Base-by-base conservation (phyloP, 2,329 filamentous ascomycete species). In the Clathrospora elynae region DNA sequence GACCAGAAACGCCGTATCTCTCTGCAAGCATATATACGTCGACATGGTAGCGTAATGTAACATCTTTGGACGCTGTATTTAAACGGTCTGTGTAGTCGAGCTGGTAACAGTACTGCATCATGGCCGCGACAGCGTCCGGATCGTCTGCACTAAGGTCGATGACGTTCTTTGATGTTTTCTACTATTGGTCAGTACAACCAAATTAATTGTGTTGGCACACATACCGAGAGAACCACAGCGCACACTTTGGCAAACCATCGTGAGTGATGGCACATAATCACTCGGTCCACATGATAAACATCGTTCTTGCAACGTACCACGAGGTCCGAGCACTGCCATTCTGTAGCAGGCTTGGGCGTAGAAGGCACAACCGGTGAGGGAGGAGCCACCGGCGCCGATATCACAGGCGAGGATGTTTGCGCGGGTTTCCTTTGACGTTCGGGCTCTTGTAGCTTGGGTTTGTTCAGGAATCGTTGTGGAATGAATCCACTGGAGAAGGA, bases 31-130 rank as follows among this genome's bases (percentile, higher is more conserved):
- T 55, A 29, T 59, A 65, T 0, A 64, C 51, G 14, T 64, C 55
- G 14, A 65, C 55, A 22, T 66, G 63, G 19, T 57, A 58, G 23
- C 46, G 46, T 3, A 64, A 44, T 8, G 62, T 53, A 13, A 53
- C 49, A 4, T 57, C 53, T 12, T 55, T 53, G 23, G 61, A 57
- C 16, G 56, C 52, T 10, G 46, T 41, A 8, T 45, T 31, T 13
- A 58, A 42, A 13, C 51, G 56, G 29, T 67, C 62, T 34, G 37
- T 53, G 26, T 67, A 65, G 32, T 66, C 60, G 16, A 66, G 44
- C 16, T 62, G 58, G 26, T 67, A 67, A 35, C 55, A 62, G 33
- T 64, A 67, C 31, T 65, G 61, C 39, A 67, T 59, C 64, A 67
- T 66, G 5, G 63, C 62, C 6, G 64, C 56, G 8, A 67, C 61